Percentiles rank a stretch among this genome's conserved stretches.
Conservation (phyloP, 306 rosid species). For the Prunus dulcis region DNA sequence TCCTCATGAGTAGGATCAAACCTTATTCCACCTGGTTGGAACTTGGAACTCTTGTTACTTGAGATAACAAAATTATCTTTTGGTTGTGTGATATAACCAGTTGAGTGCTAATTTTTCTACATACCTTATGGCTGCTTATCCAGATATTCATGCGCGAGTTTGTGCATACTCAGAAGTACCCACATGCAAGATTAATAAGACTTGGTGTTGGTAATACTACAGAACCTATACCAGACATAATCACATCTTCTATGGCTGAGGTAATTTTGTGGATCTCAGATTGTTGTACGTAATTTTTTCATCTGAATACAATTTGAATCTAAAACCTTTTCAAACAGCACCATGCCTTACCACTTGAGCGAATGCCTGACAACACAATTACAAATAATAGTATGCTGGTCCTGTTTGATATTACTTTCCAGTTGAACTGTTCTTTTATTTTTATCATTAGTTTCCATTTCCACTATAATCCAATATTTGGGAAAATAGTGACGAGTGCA, state of each 20-base stretch:
- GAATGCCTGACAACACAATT: not conserved
- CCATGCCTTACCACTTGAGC: not conserved
- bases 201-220: slow-evolving; percentile 75
- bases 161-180: slow-evolving; percentile 36
- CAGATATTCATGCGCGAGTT: slow-evolving; percentile 48
- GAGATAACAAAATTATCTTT: not conserved
- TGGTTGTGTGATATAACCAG: not conserved
- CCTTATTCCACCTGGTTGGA: not conserved
- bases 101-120: not conserved
- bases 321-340: not conserved
- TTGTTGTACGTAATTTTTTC: not conserved
- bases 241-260: slow-evolving; percentile 64
- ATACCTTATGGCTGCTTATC: not conserved
- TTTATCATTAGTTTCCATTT: too few species aligned
- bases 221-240: slow-evolving; percentile 54
- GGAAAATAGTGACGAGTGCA: too few species aligned
- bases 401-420: too few species aligned
- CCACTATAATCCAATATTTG: too few species aligned
- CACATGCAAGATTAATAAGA: slow-evolving; percentile 43
- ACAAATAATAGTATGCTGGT: not conserved
- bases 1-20: not conserved
- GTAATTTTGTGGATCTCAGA: slow-evolving; percentile 28
- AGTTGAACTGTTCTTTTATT: too few species aligned
- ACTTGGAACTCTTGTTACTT: not conserved
- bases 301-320: not conserved